Evolutionary conservation across 129 eudicot genomes (phyloP).

Genomic region (Artemisia argyi): DNA sequence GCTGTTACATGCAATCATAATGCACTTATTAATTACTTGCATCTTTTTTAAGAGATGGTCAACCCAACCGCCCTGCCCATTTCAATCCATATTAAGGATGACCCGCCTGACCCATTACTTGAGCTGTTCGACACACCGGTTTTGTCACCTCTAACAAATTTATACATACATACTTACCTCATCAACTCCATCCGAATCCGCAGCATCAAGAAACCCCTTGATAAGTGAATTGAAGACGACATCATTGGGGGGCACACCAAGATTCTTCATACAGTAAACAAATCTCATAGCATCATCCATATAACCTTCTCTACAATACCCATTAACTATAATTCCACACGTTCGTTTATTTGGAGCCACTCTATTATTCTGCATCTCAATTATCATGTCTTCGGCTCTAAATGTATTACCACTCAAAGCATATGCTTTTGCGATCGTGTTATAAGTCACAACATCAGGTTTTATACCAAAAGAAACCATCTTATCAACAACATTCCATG

Average conservation of each 20-base stretch:
- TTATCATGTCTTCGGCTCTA: conserved; percentile 73
- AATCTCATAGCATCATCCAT: conserved; percentile 86
- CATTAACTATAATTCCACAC: conserved; percentile 82
- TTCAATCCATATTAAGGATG: neutral
- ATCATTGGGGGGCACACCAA: conserved; percentile 72
- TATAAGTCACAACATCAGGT: conserved; percentile 84
- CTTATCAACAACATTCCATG: conserved; percentile 71
- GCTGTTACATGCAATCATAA: neutral
- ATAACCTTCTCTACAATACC: conserved; percentile 81
- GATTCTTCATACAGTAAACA: conserved; percentile 72
- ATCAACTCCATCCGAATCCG: conserved; percentile 77
- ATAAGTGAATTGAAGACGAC: conserved; percentile 80
- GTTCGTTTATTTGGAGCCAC: conserved; percentile 78
- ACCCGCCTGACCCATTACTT: neutral
- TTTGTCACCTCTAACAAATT: neutral
- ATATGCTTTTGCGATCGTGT: conserved; percentile 93
- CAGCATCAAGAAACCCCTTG: conserved; percentile 64
- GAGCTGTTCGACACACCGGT: neutral
- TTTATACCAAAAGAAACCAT: conserved; percentile 74
- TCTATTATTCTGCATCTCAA: conserved; percentile 55
- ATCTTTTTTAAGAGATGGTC: too few species aligned
- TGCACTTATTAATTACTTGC: too few species aligned
- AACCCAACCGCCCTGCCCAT: neutral
- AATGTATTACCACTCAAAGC: conserved; percentile 68
- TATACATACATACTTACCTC: conserved; percentile 56